Evolutionary conservation across 2,329 filamentous ascomycete species (phyloP).

Genomic region (Sclerotinia nivalis): DNA sequence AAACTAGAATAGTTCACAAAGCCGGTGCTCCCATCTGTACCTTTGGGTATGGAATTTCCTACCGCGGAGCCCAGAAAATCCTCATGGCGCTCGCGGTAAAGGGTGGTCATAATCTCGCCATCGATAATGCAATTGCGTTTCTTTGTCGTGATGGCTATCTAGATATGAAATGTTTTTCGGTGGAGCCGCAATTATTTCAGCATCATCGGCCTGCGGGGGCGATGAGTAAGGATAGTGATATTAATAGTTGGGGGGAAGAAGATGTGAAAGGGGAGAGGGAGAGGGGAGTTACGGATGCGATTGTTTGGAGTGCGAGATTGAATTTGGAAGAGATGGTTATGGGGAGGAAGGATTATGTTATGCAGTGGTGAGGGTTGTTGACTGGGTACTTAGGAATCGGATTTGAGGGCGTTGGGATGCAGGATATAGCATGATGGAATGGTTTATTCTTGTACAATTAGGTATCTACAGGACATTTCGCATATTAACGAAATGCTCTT

Average conservation of each 20-base stretch:
- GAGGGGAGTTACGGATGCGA: slow-evolving; percentile 42
- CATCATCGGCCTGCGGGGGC: slow-evolving; percentile 41
- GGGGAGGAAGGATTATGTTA: slow-evolving; percentile 13
- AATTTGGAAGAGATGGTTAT: slow-evolving; percentile 42
- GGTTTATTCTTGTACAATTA: background rate
- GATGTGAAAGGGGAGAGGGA: slow-evolving; percentile 31
- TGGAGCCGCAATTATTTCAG: slow-evolving; percentile 43
- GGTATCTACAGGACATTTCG: too few relatives aligned
- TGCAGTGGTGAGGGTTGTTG: background rate
- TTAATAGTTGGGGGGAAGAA: slow-evolving; percentile 29
- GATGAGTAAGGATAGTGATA: slow-evolving; percentile 41
- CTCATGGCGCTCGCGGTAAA: slow-evolving; percentile 57
- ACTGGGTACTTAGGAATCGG: too few relatives aligned
- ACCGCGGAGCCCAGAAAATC: slow-evolving; percentile 52
- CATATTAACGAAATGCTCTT: background rate
- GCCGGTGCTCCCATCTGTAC: slow-evolving; percentile 39
- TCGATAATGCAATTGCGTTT: slow-evolving; percentile 41
- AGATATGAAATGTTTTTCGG: slow-evolving; percentile 41
- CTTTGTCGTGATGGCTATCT: slow-evolving; percentile 41
- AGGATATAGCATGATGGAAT: background rate
- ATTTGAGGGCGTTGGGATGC: background rate
- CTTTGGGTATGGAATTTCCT: slow-evolving; percentile 43
- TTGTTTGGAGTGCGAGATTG: slow-evolving; percentile 43
- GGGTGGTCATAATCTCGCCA: slow-evolving; percentile 32
- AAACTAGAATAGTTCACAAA: slow-evolving; percentile 38